Evolutionary conservation across 192 early-diverging fungal species (phyloP).

Genomic region (Umbelopsis sp.): DNA sequence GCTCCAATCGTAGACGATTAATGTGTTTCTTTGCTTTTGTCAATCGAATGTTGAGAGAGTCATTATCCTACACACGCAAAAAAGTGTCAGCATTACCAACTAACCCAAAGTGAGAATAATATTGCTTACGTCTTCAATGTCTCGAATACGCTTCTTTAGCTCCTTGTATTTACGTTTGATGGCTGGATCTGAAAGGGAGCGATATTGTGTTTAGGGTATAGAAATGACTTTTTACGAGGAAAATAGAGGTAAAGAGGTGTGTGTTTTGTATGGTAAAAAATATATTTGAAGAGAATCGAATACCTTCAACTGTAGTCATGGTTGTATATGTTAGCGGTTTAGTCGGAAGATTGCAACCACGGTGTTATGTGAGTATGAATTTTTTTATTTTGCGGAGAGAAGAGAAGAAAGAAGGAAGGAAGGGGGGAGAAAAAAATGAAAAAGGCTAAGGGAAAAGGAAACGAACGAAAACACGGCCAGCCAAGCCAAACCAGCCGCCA

Average conservation of each 20-base stretch:
- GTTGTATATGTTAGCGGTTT: not conserved
- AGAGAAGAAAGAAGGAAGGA: conserved; percentile 1
- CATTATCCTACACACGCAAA: conserved; percentile 43
- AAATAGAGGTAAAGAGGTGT: not conserved
- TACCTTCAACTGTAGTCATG: not conserved
- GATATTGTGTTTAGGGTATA: not conserved
- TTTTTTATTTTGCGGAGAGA: not conserved
- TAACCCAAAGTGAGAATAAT: not conserved
- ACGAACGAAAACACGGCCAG: not conserved
- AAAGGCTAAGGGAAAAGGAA: not conserved
- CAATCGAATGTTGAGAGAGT: conserved; percentile 40
- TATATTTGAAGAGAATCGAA: not conserved
- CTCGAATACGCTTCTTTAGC: conserved; percentile 50
- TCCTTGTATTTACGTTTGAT: conserved; percentile 50
- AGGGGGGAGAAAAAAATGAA: not conserved
- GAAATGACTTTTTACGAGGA: no score
- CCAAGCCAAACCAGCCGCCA: not conserved
- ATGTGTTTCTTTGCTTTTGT: conserved; percentile 43
- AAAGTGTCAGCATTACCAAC: not conserved
- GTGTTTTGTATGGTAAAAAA: not conserved
- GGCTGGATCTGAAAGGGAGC: not conserved
- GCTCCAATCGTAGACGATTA: conserved; percentile 47
- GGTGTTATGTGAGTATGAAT: not conserved
- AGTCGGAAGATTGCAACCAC: not conserved
- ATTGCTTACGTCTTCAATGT: conserved; percentile 49